Base-by-base conservation (phyloP, 495 filamentous ascomycete species). In the Neurospora sp. region DNA sequence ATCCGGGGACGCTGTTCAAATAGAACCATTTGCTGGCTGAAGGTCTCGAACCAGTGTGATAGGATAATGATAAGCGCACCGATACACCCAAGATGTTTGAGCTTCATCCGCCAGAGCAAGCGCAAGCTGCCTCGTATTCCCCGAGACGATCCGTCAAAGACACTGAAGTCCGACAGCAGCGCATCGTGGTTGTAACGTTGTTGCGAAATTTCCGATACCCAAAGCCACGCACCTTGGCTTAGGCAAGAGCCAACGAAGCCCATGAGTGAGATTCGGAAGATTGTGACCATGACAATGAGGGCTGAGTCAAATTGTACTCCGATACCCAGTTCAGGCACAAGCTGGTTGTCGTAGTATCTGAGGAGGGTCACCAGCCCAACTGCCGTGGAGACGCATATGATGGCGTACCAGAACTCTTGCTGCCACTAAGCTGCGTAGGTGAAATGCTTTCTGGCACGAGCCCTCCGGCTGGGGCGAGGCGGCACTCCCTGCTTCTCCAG, bases 221-320 rank as follows among this genome's bases (percentile, higher is more conserved):
- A 83, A 8, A 82, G 75, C 81, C 81, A 83, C 7, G 79, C 80
- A 17, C 77, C 80, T 73, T 83, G 81, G 70, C 80, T 78, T 61
- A 83, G 38, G 14, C 78, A 76, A 2, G 76, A 72, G 70, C 81
- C 79, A 27, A 83, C 74, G 41, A 82, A 76, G 3, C 69, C 77
- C 59, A 77, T 81, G 40, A 83, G 76, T 16, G 78, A 79, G 4
- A 81, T 72, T 2, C 81, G 75, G 16, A 81, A 78, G 35, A 78
- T 68, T 16, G 78, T 80, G 73, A 82, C 80, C 41, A 83, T 69
- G 16, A 79, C 79, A 14, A 83, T 76, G 8, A 81, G 73, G 69
- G 73, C 73, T 5, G 81, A 82, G 72, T 80, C 76, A 8, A 81
- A 69, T 8, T 77, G 72, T 3, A 83, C 12, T 7, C 76, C 75